Percentiles rank a stretch among this genome's conserved stretches.
phyloP scores from a whole-genome alignment of 2,329 filamentous ascomycete species.

The Aspergillus sp. region DNA sequence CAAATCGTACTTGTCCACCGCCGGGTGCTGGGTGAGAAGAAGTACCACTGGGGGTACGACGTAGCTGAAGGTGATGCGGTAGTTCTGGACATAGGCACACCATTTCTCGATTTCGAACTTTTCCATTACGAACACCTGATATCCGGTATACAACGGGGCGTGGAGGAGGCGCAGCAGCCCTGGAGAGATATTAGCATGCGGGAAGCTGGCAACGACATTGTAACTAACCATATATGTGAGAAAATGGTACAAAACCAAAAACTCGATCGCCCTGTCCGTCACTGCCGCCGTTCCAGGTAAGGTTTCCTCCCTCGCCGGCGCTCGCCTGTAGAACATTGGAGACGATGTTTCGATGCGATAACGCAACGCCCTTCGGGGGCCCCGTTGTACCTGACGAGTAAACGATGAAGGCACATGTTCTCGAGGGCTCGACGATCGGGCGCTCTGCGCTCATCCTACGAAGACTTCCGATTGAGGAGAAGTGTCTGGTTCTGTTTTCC shows the following conservation, averaged over 20 bases:
- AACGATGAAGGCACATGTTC: slow-evolving; percentile 77
- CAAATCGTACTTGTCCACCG: slow-evolving; percentile 78
- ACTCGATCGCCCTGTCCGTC: slow-evolving; percentile 69
- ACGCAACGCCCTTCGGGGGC: slow-evolving; percentile 84
- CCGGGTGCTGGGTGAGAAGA: slow-evolving; percentile 73
- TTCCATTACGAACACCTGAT: slow-evolving; percentile 68
- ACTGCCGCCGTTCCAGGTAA: slow-evolving; percentile 58
- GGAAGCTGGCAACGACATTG: slow-evolving; percentile 24
- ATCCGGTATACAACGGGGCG: slow-evolving; percentile 64
- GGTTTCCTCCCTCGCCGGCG: slow-evolving; percentile 54
- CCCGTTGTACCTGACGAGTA: slow-evolving; percentile 91
- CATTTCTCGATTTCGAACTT: slow-evolving; percentile 81
- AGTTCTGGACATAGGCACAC: slow-evolving; percentile 72
- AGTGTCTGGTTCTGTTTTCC: slow-evolving; percentile 65
- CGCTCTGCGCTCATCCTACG: slow-evolving; percentile 54
- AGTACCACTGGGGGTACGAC: slow-evolving; percentile 84
- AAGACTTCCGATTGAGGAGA: slow-evolving; percentile 66
- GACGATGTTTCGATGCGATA: slow-evolving; percentile 80
- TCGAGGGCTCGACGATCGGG: slow-evolving; percentile 59
- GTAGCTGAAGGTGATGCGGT: slow-evolving; percentile 74
- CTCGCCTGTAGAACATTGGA: slow-evolving; percentile 65
- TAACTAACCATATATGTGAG: slow-evolving; percentile 75
- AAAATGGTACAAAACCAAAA: slow-evolving; percentile 81
- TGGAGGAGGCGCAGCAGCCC: slow-evolving; percentile 74
- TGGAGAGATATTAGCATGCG: slow-evolving; percentile 17